Evolutionary conservation across 2,329 filamentous ascomycete genomes (phyloP), one percentile per base, ranked within the genome.

Genomic region (Fusarium acutatum): DNA sequence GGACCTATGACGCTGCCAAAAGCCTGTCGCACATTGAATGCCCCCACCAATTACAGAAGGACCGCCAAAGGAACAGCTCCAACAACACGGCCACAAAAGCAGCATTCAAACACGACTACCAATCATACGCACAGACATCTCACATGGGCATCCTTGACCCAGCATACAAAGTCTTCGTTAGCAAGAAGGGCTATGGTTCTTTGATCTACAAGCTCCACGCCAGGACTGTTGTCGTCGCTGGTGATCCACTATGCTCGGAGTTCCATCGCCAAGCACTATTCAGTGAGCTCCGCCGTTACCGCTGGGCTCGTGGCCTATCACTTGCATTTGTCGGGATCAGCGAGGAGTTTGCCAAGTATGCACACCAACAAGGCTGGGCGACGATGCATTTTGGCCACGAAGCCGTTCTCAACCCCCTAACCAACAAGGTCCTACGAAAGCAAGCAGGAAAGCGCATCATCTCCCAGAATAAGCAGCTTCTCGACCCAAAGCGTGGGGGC

Each of bases 131-230:
- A 7, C 56, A 52, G n/a, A 67, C 64, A 11, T 60, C 66, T 13
- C 66, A 69, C 37, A 69, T 69, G 66, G 66, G 66, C 5, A 56
- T 69, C 22, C 64, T 69, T 3, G 66, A 69, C 20, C 63, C 63
- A 2, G 28, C 37, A 30, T 69, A 69, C 44, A 52, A 67, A 14
- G 24, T 32, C 7, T 69, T 67, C 9, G 37, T 47, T 20, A 69
- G 64, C 13, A 38, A 54, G 13, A 28, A 57, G 0, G 66, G 66
- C 0, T 38, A 67, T 5, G 66, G 63, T 0, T 60, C 66, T 0
- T 32, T 69, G n/a, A 28, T 67, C n/a, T 67, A 56, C 49, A 69
- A 67, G 22, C 34, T 67, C 1, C 47, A 61, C 10, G 43, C 41
- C 15, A 34, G 63, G 7, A 67, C 57, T 0, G 49, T 49, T 3